Evolutionary conservation across 805 yeast genomes (phyloP).

Genomic region (Wickerhamiella lipophila): DNA sequence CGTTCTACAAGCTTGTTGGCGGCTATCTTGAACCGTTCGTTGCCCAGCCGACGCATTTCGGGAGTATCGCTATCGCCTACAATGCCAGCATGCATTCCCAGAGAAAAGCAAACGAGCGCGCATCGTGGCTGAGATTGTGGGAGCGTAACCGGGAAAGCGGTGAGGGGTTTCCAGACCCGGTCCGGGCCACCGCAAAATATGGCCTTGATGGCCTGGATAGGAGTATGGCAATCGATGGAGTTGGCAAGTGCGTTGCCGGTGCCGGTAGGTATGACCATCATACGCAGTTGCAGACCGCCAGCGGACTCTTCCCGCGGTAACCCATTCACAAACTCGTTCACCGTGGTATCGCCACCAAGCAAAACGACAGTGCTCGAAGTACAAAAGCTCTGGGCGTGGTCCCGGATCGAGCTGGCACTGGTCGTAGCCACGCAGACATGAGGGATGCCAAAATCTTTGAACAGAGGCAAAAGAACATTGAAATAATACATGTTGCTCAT

Average conservation of each 20-base stretch:
- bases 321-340: slow-evolving; percentile 60
- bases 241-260: slow-evolving; percentile 74
- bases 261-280: slow-evolving; percentile 52
- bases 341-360: slow-evolving; percentile 78
- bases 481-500: slow-evolving; percentile 23
- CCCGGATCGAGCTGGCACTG: slow-evolving; percentile 23
- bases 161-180: slow-evolving; percentile 29
- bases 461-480: slow-evolving; percentile 26
- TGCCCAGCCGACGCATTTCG: slow-evolving; percentile 50
- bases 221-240: slow-evolving; percentile 36
- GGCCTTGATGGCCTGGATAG: slow-evolving; percentile 24
- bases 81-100: slow-evolving; percentile 79
- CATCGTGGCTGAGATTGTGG: slow-evolving; percentile 33
- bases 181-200: slow-evolving; percentile 15
- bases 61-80: slow-evolving; percentile 70
- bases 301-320: slow-evolving; percentile 19
- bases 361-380: slow-evolving; percentile 40
- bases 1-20: slow-evolving; percentile 41
- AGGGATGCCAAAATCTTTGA: slow-evolving; percentile 25
- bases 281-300: slow-evolving; percentile 11
- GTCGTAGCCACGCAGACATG: slow-evolving; percentile 30
- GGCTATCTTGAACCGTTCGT: slow-evolving; percentile 56
- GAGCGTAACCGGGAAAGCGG: slow-evolving; percentile 35
- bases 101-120: slow-evolving; percentile 51
- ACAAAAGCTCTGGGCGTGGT: slow-evolving; percentile 26